A percentile compares a stretch with the other conserved stretches of the same genome.
Conservation (phyloP, 805 yeast species). For the Brettanomyces nanus region DNA sequence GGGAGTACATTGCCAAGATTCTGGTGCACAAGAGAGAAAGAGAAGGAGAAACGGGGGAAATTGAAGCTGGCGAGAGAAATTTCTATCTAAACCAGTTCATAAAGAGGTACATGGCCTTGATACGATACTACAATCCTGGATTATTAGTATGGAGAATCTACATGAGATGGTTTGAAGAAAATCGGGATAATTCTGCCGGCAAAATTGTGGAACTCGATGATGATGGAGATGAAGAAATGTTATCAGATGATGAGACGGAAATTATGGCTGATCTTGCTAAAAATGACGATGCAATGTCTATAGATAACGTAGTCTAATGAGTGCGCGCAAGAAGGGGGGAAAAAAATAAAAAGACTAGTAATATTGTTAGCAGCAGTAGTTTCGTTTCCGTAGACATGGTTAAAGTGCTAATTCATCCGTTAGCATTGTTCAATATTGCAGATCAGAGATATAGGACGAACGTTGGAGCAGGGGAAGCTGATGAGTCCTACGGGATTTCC, state of each 20-base stretch:
- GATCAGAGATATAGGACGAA: conserved; percentile 7
- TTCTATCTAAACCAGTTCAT: conserved; percentile 13
- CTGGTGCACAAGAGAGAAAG: not conserved
- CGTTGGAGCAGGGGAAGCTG: not conserved
- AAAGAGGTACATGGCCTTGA: conserved; percentile 11
- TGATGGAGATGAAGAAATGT: conserved; percentile 7
- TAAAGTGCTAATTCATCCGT: conserved; percentile 6
- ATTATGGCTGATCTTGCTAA: not conserved
- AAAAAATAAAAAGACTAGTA: no score
- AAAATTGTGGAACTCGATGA: not conserved
- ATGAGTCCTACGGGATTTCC: not conserved
- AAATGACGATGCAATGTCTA: conserved; percentile 2
- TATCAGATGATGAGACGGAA: not conserved
- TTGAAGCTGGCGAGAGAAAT: not conserved
- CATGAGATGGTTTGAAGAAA: conserved; percentile 5
- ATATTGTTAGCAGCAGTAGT: no score
- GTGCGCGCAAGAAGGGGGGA: no score
- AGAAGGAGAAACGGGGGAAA: no score
- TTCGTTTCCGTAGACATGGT: no score
- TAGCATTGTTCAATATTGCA: conserved; percentile 7
- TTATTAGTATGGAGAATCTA: conserved; percentile 11
- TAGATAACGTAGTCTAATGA: no score
- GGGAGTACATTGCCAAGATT: conserved; percentile 2
- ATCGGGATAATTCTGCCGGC: not conserved
- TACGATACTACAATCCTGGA: conserved; percentile 12